These are phyloP conservation scores for Striga asiatica DNA, from an alignment of 257 asterid species.

Conservation along the genomic window DNA sequence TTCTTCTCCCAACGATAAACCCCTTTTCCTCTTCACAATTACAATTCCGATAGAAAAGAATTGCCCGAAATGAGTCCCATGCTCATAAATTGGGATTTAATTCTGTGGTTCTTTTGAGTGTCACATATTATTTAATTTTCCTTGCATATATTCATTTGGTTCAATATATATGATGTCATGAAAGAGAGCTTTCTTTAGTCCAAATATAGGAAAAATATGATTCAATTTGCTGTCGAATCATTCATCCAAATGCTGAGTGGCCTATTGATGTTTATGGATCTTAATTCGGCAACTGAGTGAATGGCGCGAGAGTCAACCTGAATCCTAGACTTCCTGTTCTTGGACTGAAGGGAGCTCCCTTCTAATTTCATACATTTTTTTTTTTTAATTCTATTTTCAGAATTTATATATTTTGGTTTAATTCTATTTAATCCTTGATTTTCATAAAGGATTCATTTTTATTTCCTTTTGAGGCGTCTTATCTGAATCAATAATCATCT, in stretches of 20 bases:
- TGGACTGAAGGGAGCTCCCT: slow-evolving; percentile 99
- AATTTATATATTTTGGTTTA: neutral
- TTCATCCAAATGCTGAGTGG: slow-evolving; percentile 79
- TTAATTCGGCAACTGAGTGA: slow-evolving; percentile 54
- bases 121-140: neutral
- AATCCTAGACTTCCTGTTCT: slow-evolving; percentile 56
- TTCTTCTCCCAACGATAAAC: neutral
- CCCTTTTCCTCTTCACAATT: neutral
- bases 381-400: neutral
- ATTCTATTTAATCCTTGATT: neutral
- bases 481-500: too few species aligned
- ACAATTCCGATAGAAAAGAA: too few species aligned
- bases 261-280: too few species aligned
- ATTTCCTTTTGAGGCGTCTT: too few species aligned
- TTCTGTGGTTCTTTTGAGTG: too few species aligned
- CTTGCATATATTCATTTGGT: neutral
- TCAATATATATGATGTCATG: neutral
- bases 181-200: slow-evolving; percentile 97
- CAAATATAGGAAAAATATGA: slow-evolving; percentile 55
- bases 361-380: neutral
- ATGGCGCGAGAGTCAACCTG: slow-evolving; percentile 88
- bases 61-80: too few species aligned
- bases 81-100: too few species aligned
- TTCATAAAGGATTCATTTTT: too few species aligned
- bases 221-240: slow-evolving; percentile 96